Conservation (phyloP, 1,284 basidiomycete genomes). For the Singerocomus inundabilis region DNA sequence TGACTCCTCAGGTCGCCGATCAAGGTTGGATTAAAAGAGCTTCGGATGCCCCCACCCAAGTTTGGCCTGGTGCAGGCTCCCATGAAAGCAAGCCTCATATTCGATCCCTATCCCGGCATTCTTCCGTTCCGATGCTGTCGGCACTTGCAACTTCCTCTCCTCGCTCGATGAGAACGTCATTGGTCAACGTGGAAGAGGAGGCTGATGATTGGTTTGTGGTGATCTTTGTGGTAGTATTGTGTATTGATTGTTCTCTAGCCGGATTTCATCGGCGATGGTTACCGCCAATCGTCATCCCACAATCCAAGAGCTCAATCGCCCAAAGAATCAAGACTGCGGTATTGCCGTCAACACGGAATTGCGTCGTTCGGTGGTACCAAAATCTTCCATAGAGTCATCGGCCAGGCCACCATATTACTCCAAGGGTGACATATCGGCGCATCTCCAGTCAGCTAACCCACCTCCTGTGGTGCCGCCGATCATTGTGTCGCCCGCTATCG, state of each 20-base stretch:
- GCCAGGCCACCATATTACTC: background rate
- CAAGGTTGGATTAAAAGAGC: background rate
- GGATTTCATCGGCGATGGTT: background rate
- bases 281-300: background rate
- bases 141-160: background rate
- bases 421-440: background rate
- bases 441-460: background rate
- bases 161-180: background rate
- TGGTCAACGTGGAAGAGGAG: background rate
- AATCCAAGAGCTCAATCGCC: background rate
- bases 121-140: background rate
- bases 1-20: background rate
- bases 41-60: background rate
- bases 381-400: background rate
- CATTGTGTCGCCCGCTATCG: constrained; percentile 2
- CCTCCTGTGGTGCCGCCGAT: background rate
- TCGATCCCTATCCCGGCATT: background rate
- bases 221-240: background rate
- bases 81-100: constrained; percentile 16
- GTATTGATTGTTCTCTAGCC: constrained; percentile 15
- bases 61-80: constrained; percentile 1
- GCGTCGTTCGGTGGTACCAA: background rate
- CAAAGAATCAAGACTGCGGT: background rate
- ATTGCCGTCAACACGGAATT: background rate
- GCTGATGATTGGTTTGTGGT: constrained; percentile 15